A percentile compares a stretch with the other conserved stretches of the same genome.
These are phyloP conservation scores for Shiraia bambusicola DNA, from an alignment of 2,329 filamentous ascomycete species.

Conservation along the genomic window DNA sequence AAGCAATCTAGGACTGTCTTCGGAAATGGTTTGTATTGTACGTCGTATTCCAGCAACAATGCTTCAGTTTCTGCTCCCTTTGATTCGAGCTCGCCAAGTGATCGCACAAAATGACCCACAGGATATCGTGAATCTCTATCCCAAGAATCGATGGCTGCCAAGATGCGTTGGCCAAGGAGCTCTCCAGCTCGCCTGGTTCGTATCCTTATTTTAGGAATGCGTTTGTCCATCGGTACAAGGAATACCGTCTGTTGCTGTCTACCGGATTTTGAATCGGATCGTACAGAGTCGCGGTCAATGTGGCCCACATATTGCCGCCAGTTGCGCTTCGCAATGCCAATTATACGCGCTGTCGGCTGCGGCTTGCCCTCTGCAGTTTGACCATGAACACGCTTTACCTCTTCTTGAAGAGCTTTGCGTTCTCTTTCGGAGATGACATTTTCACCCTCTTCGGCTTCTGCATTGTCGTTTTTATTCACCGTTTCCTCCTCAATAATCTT, in stretches of 20 bases:
- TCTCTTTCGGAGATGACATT: slow-evolving; percentile 88
- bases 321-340: slow-evolving; percentile 91
- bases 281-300: slow-evolving; percentile 83
- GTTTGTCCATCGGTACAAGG: slow-evolving; percentile 96
- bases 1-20: slow-evolving; percentile 94
- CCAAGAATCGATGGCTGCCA: slow-evolving; percentile 95
- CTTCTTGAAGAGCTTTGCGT: slow-evolving; percentile 81
- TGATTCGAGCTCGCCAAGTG: slow-evolving; percentile 88
- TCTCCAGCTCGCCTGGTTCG: slow-evolving; percentile 88
- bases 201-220: slow-evolving; percentile 92
- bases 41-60: slow-evolving; percentile 89
- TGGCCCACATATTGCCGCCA: slow-evolving; percentile 98
- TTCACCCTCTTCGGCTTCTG: slow-evolving; percentile 72
- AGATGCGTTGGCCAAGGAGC: slow-evolving; percentile 83
- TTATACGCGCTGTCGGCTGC: slow-evolving; percentile 88
- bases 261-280: slow-evolving; percentile 70
- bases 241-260: slow-evolving; percentile 91
- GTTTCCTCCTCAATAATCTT: slow-evolving; percentile 95
- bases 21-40: slow-evolving; percentile 95
- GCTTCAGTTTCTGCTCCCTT: slow-evolving; percentile 98
- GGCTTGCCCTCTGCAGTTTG: slow-evolving; percentile 73
- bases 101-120: slow-evolving; percentile 89
- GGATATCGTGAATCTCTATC: slow-evolving; percentile 91
- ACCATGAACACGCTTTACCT: slow-evolving; percentile 82
- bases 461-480: slow-evolving; percentile 89